Percentiles rank a stretch among this genome's conserved stretches.
phyloP scores from a whole-genome alignment of 2,329 filamentous ascomycete genomes.

The Neurospora sp. region DNA sequence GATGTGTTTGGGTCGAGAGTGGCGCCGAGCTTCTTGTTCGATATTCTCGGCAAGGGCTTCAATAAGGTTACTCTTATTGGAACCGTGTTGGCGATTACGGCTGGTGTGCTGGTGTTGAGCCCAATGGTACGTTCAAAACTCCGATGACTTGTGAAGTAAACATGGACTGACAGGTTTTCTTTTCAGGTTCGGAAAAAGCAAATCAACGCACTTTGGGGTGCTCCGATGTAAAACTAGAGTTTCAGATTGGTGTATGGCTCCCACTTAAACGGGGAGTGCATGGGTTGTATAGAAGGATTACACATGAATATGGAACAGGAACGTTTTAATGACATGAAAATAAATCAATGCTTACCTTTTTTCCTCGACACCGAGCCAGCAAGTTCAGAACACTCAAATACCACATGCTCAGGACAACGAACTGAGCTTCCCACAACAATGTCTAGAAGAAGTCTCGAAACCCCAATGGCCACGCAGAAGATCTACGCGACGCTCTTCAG shows the following conservation, averaged over 20 bases:
- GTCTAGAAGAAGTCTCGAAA: background rate
- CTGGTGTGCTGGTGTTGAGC: constrained; percentile 67
- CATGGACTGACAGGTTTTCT: background rate
- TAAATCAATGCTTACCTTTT: background rate
- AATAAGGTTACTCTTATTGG: constrained; percentile 77
- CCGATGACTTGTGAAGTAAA: background rate
- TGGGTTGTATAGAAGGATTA: background rate
- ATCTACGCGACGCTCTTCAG: background rate
- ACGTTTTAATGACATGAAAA: background rate
- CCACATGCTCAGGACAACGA: too few relatives aligned
- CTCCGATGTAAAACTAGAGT: constrained; percentile 1
- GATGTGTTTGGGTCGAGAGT: constrained; percentile 84
- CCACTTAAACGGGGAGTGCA: background rate
- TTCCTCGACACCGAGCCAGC: too few relatives aligned
- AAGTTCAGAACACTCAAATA: background rate
- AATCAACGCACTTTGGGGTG: constrained; percentile 31
- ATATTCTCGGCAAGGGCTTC: constrained; percentile 87
- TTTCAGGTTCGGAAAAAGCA: constrained; percentile 33
- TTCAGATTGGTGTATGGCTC: background rate
- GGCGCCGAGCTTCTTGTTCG: constrained; percentile 82
- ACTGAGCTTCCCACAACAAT: too few relatives aligned
- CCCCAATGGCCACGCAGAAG: background rate
- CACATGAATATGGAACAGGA: background rate
- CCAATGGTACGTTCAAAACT: constrained; percentile 64
- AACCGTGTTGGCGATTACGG: constrained; percentile 71